A percentile compares a stretch with the other conserved stretches of the same genome.
Conservation (phyloP, 441 rosid genomes). For the Erodium texanum region DNA sequence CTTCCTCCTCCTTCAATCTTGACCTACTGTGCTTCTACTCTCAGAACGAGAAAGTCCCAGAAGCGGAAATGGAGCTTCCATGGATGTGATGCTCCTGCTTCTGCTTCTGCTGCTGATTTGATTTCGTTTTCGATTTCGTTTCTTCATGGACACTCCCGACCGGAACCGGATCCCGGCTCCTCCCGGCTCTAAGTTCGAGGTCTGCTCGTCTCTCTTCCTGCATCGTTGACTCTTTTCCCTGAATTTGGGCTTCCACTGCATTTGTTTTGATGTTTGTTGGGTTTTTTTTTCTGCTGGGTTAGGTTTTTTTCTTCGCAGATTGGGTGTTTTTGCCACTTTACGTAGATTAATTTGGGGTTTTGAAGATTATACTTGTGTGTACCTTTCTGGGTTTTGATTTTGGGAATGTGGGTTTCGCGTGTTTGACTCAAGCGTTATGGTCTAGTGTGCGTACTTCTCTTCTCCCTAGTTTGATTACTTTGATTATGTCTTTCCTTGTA, state of each 20-base stretch:
- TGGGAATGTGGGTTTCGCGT: neutral
- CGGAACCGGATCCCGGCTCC: conserved; percentile 1
- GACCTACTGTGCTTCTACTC: neutral
- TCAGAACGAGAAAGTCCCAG: neutral
- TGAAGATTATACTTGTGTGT: neutral
- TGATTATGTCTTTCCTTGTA: neutral
- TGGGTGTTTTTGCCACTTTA: neutral
- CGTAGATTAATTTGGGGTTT: neutral
- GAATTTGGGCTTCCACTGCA: neutral
- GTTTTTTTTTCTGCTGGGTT: neutral
- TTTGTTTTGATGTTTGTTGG: neutral
- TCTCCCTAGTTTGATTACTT: neutral
- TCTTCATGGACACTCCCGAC: conserved; percentile 5
- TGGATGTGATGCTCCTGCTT: neutral
- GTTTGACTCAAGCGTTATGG: neutral
- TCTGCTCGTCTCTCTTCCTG: neutral
- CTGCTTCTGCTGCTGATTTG: neutral
- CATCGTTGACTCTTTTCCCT: neutral
- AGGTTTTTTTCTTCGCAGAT: neutral
- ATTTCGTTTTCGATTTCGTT: neutral
- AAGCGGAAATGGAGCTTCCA: neutral
- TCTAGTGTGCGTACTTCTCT: neutral
- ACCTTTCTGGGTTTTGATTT: neutral
- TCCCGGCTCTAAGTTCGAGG: neutral
- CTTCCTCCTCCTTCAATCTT: neutral